phyloP scores from a whole-genome alignment of 305 asterid species.

The Solanum aculeatissimum region DNA sequence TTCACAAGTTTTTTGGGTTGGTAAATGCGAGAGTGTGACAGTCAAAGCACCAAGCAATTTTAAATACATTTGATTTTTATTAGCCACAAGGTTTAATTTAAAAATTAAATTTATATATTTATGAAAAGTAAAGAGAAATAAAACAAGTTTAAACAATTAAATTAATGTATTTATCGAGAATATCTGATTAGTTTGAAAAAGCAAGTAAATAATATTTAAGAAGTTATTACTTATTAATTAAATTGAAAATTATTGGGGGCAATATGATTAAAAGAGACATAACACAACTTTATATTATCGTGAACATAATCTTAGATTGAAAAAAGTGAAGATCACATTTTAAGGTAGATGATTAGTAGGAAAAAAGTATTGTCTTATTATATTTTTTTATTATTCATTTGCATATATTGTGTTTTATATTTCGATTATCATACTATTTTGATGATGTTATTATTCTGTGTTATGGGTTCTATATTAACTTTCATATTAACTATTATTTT shows the following conservation, averaged over 20 bases:
- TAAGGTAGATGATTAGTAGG: too few species aligned
- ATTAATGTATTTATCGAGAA: too few species aligned
- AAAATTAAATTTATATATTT: background rate
- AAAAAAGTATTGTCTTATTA: too few species aligned
- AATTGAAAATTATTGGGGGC: background rate
- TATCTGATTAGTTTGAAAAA: fast-evolving
- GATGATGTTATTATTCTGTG: too few species aligned
- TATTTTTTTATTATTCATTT: too few species aligned
- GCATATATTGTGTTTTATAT: too few species aligned
- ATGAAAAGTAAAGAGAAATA: background rate
- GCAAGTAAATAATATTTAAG: background rate
- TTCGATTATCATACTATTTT: too few species aligned
- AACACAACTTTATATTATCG: too few species aligned
- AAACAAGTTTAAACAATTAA: background rate
- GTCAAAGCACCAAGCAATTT: background rate
- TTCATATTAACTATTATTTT: too few species aligned
- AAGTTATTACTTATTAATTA: background rate
- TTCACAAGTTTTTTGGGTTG: background rate
- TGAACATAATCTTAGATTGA: too few species aligned
- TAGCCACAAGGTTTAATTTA: background rate
- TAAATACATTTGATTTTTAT: background rate
- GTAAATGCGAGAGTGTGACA: background rate
- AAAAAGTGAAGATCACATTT: too few species aligned
- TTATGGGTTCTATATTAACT: fast-evolving
- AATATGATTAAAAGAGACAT: too few species aligned